Percentiles rank a stretch among this genome's conserved stretches.
Conservation (phyloP, 345 rosid species). For the Euphorbia pulcherrima region DNA sequence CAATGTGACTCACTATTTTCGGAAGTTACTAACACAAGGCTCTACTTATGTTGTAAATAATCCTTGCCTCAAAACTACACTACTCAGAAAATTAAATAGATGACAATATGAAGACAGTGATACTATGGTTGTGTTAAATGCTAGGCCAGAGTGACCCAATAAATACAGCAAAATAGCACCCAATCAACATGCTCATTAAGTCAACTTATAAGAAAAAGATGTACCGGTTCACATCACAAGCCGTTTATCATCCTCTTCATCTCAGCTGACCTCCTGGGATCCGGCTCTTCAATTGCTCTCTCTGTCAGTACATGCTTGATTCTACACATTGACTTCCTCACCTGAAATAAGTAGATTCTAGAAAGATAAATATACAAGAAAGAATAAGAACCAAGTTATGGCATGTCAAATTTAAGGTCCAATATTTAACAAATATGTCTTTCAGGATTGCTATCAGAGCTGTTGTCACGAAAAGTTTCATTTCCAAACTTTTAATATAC, state of each 20-base stretch:
- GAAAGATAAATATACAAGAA: too few species aligned
- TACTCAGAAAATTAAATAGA: conserved; percentile 3
- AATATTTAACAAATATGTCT: not conserved
- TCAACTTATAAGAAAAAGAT: not conserved
- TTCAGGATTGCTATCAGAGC: too few species aligned
- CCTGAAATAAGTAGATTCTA: conserved; percentile 36
- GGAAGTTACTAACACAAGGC: not conserved
- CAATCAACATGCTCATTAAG: not conserved
- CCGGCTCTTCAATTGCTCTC: conserved; percentile 80
- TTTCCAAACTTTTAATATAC: too few species aligned
- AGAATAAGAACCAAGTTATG: conserved; percentile 5
- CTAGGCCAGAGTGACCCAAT: not conserved
- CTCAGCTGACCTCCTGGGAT: conserved; percentile 78
- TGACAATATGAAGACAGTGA: not conserved
- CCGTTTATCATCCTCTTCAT: conserved; percentile 92
- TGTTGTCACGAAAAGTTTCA: too few species aligned
- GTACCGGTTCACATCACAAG: conserved; percentile 35
- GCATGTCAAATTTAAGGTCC: not conserved
- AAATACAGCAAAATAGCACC: not conserved
- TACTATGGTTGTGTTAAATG: not conserved
- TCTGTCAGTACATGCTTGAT: conserved; percentile 83
- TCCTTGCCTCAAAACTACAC: not conserved
- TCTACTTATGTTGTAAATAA: conserved; percentile 6
- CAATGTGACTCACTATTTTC: too few species aligned
- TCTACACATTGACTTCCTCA: conserved; percentile 80